Percentiles rank a stretch among this genome's conserved stretches.
These are phyloP conservation scores for Amanita inopinata DNA, from an alignment of 768 basidiomycete genomes.

Conservation along the genomic window DNA sequence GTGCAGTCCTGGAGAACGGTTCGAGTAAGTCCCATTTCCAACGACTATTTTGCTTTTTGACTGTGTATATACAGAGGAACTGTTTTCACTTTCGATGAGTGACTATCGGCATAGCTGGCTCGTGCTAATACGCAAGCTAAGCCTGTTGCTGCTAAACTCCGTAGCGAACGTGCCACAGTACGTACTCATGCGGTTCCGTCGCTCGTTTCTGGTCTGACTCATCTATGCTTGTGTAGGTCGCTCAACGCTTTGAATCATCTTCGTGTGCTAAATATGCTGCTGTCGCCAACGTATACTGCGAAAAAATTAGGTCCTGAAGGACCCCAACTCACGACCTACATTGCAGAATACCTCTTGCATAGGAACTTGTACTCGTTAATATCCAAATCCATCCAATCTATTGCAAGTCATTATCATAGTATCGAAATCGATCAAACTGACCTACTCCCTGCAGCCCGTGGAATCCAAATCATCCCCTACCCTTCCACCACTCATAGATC, in stretches of 20 bases:
- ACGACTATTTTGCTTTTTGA: background rate
- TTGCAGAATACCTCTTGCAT: slow-evolving; percentile 36
- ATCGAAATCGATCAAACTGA: no score
- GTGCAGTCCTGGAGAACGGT: slow-evolving; percentile 21
- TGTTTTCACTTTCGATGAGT: slow-evolving; percentile 30
- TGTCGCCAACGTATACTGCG: slow-evolving; percentile 22
- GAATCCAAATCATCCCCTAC: slow-evolving; percentile 46
- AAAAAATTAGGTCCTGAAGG: slow-evolving; percentile 23
- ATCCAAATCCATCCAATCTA: slow-evolving; percentile 29
- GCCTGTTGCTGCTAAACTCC: slow-evolving; percentile 41
- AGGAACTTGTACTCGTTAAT: slow-evolving; percentile 39
- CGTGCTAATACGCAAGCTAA: slow-evolving; percentile 43
- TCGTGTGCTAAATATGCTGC: slow-evolving; percentile 36
- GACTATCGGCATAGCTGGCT: slow-evolving; percentile 43
- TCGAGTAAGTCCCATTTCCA: slow-evolving; percentile 16
- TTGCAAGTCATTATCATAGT: no score
- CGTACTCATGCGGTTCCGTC: slow-evolving; percentile 18
- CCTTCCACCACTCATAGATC: slow-evolving; percentile 37
- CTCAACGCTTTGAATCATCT: slow-evolving; percentile 36
- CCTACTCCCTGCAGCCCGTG: slow-evolving; percentile 32
- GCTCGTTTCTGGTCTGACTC: slow-evolving; percentile 1
- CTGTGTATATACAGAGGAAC: slow-evolving; percentile 21
- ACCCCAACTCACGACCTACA: slow-evolving; percentile 19
- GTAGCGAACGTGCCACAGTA: slow-evolving; percentile 42
- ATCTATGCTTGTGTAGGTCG: slow-evolving; percentile 29